These are phyloP conservation scores for Entomortierella chlamydospora DNA, from an alignment of 192 early-diverging fungal genomes.

Conservation along the genomic window DNA sequence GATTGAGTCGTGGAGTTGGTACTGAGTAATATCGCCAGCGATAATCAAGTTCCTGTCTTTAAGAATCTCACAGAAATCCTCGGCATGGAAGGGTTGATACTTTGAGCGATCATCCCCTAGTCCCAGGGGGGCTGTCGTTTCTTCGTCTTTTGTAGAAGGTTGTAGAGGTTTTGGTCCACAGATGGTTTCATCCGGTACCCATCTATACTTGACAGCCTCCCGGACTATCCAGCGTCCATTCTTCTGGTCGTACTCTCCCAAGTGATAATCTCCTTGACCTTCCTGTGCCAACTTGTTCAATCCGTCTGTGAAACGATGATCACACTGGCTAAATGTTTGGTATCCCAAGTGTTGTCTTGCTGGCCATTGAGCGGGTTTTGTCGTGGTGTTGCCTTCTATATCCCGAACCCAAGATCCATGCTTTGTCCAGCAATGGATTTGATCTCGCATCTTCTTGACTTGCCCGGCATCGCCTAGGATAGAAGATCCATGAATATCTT, in stretches of 20 bases:
- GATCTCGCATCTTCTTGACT: constrained; percentile 32
- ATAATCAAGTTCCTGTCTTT: constrained; percentile 54
- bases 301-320: constrained; percentile 14
- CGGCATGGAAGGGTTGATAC: constrained; percentile 13
- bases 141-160: too few relatives aligned
- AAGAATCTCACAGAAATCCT: constrained; percentile 48
- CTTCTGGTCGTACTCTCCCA: constrained; percentile 16
- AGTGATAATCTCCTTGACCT: background rate
- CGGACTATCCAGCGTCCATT: constrained; percentile 25
- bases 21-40: constrained; percentile 62
- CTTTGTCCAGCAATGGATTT: constrained; percentile 38
- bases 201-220: constrained; percentile 38
- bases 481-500: constrained; percentile 13
- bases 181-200: constrained; percentile 39
- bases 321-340: constrained; percentile 9
- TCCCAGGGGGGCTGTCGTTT: background rate
- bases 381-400: background rate
- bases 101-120: background rate
- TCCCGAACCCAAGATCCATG: constrained; percentile 40
- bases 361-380: background rate
- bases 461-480: background rate
- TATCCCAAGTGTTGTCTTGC: constrained; percentile 19
- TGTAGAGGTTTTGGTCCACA: constrained; percentile 42
- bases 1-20: constrained; percentile 64
- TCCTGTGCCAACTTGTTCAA: constrained; percentile 3